A percentile compares a stretch with the other conserved stretches of the same genome.
phyloP scores from a whole-genome alignment of 108 stramenopile species.

The Craspedostauros australis region DNA sequence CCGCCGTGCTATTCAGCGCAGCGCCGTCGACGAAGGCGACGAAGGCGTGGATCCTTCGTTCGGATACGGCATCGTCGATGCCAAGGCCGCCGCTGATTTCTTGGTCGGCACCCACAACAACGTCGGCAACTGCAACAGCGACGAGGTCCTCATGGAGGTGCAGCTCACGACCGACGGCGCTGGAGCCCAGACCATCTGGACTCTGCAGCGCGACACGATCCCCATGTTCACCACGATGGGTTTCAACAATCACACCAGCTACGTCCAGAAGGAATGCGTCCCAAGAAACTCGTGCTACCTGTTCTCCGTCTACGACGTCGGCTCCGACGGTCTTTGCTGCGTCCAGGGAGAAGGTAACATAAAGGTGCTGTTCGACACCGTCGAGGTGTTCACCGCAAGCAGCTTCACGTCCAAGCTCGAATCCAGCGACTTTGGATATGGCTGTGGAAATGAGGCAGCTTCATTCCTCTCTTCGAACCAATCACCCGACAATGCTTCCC shows the following conservation, averaged over 20 bases:
- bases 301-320: conserved; percentile 3
- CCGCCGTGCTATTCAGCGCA: conserved; percentile 24
- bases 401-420: background rate
- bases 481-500: background rate
- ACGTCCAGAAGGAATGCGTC: background rate
- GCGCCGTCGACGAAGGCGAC: conserved; percentile 10
- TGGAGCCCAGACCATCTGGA: conserved; percentile 4
- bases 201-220: background rate
- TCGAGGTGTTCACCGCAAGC: conserved; percentile 1
- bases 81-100: conserved; percentile 1
- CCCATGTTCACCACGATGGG: background rate
- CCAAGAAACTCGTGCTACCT: background rate
- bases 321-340: background rate
- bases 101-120: background rate
- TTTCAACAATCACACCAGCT: background rate
- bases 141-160: background rate
- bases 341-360: too few species aligned
- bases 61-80: conserved; percentile 13
- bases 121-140: background rate
- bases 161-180: conserved; percentile 3
- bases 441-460: conserved; percentile 5
- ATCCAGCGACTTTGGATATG: conserved; percentile 2
- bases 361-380: too few species aligned
- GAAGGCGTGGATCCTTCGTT: conserved; percentile 3
- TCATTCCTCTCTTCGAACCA: background rate